Evolutionary conservation across 2,329 filamentous ascomycete genomes (phyloP).

Genomic region (Nothopassalora personata): DNA sequence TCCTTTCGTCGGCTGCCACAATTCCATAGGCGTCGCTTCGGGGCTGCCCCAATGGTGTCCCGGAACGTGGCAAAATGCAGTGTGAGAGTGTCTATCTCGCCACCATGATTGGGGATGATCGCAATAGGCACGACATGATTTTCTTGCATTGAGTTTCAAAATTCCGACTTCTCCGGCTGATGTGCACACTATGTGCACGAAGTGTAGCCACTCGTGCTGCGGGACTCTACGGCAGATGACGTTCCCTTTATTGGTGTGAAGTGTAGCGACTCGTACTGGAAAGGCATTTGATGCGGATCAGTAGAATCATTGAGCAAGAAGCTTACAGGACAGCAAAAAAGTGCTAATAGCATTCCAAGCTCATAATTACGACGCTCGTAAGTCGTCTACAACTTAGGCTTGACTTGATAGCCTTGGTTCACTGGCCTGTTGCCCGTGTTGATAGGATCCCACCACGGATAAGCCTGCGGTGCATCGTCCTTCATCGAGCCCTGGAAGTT

Average conservation of each 20-base stretch:
- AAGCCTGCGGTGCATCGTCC: constrained; percentile 53
- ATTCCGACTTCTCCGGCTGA: neutral
- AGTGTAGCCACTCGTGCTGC: neutral
- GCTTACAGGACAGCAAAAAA: neutral
- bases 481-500: constrained; percentile 58
- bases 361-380: neutral
- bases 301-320: neutral
- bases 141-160: neutral
- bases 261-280: too few relatives aligned
- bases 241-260: too few relatives aligned
- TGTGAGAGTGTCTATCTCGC: neutral
- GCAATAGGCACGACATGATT: neutral
- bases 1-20: neutral
- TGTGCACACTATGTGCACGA: neutral
- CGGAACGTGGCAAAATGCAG: neutral
- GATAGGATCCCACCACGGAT: constrained; percentile 64
- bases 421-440: constrained; percentile 42
- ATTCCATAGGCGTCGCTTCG: neutral
- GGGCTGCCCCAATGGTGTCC: neutral
- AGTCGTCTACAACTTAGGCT: constrained; percentile 24
- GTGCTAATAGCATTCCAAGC: neutral
- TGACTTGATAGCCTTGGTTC: constrained; percentile 23
- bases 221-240: too few relatives aligned
- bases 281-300: too few relatives aligned
- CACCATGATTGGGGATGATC: neutral